Conservation (phyloP, 345 rosid species). For the Brassica rapa region DNA sequence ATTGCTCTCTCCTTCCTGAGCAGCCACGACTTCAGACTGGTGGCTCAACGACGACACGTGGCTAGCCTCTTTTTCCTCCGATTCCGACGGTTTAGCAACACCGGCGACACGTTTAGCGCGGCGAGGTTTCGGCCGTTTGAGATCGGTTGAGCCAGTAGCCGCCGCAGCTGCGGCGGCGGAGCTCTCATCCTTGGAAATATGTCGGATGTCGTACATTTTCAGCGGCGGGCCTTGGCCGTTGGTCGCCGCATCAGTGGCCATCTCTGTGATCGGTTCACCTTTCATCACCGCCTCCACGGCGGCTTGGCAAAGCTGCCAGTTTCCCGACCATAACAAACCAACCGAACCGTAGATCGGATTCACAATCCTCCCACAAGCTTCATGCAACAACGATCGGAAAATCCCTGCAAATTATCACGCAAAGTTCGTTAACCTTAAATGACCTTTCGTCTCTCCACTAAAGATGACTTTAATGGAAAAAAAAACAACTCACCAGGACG, state of each 20-base stretch:
- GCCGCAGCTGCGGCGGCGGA: conserved; percentile 28
- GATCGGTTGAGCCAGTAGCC: conserved; percentile 17
- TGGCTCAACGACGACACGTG: conserved; percentile 92
- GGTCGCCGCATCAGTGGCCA: conserved; percentile 75
- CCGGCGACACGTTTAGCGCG: conserved; percentile 4
- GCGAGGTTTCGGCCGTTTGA: conserved; percentile 21
- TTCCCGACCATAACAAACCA: conserved; percentile 88
- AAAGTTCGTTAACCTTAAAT: neutral
- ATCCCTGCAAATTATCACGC: conserved; percentile 54
- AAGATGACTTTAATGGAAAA: neutral
- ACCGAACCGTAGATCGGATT: conserved; percentile 98
- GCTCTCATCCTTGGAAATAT: conserved; percentile 75
- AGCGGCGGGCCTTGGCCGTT: conserved; percentile 76
- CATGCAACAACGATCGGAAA: conserved; percentile 88
- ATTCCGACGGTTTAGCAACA: conserved; percentile 1
- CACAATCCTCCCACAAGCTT: conserved; percentile 97
- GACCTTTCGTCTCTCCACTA: neutral
- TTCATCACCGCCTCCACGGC: conserved; percentile 89
- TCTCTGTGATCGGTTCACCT: conserved; percentile 75
- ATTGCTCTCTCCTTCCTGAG: conserved; percentile 57
- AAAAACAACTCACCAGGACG: conserved; percentile 58
- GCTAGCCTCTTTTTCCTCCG: conserved; percentile 49
- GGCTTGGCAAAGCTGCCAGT: conserved; percentile 92
- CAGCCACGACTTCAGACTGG: conserved; percentile 66
- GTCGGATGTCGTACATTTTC: conserved; percentile 86